Base-by-base conservation (phyloP, 2,329 filamentous ascomycete species). In the Hypoxylon sp. region DNA sequence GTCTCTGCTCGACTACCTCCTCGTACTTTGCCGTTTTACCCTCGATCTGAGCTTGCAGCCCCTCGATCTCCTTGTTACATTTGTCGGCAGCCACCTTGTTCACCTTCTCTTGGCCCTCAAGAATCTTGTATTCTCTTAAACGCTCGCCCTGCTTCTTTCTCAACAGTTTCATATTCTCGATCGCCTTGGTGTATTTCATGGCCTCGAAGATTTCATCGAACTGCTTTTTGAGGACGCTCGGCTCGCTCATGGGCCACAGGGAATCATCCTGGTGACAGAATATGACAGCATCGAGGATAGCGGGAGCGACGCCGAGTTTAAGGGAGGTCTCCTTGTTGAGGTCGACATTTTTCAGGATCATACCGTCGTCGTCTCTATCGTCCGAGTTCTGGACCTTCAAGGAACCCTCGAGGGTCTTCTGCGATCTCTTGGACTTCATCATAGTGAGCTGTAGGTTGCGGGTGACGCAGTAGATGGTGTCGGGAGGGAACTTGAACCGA, bases 191-290 rank as follows among this genome's bases (percentile, higher is more conserved):
- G 75, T 98, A 99, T 73, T 97, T 97, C 76, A 91, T 81, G 1
- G 95, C 95, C 75, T 98, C 95, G 66, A 99, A 99, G 9, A 99
- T 99, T 72, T 97, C 92, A 71, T 99, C 95, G 59, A 99, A 99
- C 48, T 88, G 89, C 74, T 96, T 96, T 76, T 99, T 99, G 47
- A 99, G 79, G 0, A 85, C 86, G 0, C 85, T 80, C 0, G 95
- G 92, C 69, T 96, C 91, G 71, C 92, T 96, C 82, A 99, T 88
- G 0, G 95, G 95, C 95, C 95, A 99, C 23, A 98, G 77, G 21
- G 94, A 97, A 66, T 99, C 95, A 72, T 99, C 95, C 72, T 99
- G 95, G 71, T 99, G 95, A 73, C 95, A 99, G 77, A 99, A 99
- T 66, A 99, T 97, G 72, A 99, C 95, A 56, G 89, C 90, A 65